These are phyloP conservation scores for Letharia columbiana DNA, from an alignment of 495 filamentous ascomycete species.

Conservation along the genomic window DNA sequence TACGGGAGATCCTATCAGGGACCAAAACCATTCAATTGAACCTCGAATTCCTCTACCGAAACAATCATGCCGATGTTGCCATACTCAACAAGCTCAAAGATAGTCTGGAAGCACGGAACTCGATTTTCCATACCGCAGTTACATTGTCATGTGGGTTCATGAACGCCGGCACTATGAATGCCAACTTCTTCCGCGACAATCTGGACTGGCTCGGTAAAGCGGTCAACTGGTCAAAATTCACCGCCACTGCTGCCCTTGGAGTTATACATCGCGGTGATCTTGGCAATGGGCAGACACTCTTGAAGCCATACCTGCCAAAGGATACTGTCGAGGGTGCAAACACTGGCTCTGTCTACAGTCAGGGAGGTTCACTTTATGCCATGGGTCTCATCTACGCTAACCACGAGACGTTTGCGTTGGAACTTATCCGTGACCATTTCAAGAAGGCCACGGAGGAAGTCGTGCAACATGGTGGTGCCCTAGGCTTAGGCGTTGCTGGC, in stretches of 20 bases:
- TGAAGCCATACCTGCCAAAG: conserved; percentile 89
- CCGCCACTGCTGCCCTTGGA: conserved; percentile 90
- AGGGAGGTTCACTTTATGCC: conserved; percentile 91
- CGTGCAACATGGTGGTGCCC: conserved; percentile 90
- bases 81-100: conserved; percentile 95
- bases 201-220: conserved; percentile 98
- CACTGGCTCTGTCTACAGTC: conserved; percentile 82
- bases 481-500: conserved; percentile 91
- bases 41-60: conserved; percentile 91
- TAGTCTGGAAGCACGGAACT: conserved; percentile 89
- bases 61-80: conserved; percentile 76
- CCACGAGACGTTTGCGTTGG: conserved; percentile 85
- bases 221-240: conserved; percentile 99
- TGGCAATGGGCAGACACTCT: conserved; percentile 80
- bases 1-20: conserved; percentile 80
- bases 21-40: conserved; percentile 89
- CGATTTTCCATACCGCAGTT: conserved; percentile 95
- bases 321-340: conserved; percentile 51
- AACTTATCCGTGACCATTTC: conserved; percentile 82
- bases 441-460: conserved; percentile 83
- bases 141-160: conserved; percentile 98
- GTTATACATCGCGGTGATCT: conserved; percentile 95
- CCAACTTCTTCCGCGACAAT: conserved; percentile 95
- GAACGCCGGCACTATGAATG: conserved; percentile 97
- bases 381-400: conserved; percentile 97